Conservation (phyloP, 2,329 filamentous ascomycete species). For the Rutstroemia sp. region DNA sequence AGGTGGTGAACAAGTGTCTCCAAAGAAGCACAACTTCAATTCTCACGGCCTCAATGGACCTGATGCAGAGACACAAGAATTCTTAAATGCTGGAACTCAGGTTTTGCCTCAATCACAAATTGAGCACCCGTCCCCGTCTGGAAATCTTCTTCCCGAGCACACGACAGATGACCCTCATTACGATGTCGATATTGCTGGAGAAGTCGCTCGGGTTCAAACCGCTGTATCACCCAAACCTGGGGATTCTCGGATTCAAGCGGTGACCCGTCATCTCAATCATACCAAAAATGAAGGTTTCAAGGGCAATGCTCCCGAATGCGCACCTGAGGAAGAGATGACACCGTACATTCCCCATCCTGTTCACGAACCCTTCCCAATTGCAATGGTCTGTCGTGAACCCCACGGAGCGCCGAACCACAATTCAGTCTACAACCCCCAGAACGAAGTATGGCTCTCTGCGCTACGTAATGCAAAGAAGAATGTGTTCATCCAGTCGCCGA, state of each 20-base stretch:
- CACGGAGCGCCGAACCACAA: conserved; percentile 56
- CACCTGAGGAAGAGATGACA: conserved; percentile 50
- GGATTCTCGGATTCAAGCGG: conserved; percentile 49
- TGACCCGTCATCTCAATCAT: conserved; percentile 60
- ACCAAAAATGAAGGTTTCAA: conserved; percentile 44
- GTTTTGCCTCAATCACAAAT: conserved; percentile 17
- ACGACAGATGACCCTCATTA: conserved; percentile 54
- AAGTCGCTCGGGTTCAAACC: conserved; percentile 55
- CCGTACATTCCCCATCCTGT: conserved; percentile 53
- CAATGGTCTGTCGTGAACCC: conserved; percentile 61
- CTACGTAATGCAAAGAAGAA: conserved; percentile 54
- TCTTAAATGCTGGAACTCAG: conserved; percentile 23
- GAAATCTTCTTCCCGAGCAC: conserved; percentile 42
- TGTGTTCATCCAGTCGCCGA: conserved; percentile 74
- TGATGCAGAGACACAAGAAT: conserved; percentile 18
- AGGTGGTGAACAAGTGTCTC: neutral
- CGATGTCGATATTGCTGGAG: conserved; percentile 51
- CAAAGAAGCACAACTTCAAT: neutral
- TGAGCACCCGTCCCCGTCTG: conserved; percentile 13
- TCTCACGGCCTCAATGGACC: conserved; percentile 11
- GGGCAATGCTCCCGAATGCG: conserved; percentile 46
- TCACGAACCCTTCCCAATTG: conserved; percentile 58
- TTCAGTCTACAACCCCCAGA: conserved; percentile 61
- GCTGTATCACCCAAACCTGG: conserved; percentile 40
- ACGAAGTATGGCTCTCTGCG: conserved; percentile 65